Conservation (phyloP, 1,139 yeast genomes). For the Protomyces inundatus region DNA sequence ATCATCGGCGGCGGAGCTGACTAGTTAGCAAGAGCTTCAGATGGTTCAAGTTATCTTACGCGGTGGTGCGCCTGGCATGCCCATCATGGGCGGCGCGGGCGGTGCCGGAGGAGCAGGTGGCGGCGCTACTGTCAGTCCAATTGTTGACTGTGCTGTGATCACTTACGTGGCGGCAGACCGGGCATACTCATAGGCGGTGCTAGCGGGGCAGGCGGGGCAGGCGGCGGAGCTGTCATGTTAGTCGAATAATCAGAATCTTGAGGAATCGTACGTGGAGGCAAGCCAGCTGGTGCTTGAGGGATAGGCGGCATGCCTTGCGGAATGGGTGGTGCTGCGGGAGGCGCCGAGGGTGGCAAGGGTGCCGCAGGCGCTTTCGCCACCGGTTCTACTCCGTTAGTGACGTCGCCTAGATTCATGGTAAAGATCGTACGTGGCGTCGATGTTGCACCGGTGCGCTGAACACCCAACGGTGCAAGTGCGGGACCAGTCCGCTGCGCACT, state of each 20-base stretch:
- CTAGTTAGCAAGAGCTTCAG: constrained; percentile 31
- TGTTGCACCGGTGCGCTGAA: neutral
- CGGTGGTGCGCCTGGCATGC: constrained; percentile 28
- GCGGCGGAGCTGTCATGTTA: constrained; percentile 19
- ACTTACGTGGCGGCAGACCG: constrained; percentile 23
- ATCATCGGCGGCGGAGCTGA: constrained; percentile 32
- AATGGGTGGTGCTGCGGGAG: constrained; percentile 18
- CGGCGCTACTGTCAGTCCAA: constrained; percentile 30
- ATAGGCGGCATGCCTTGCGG: constrained; percentile 28
- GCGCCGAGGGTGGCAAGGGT: constrained; percentile 1
- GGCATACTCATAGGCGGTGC: constrained; percentile 21
- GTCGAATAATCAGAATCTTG: constrained; percentile 6
- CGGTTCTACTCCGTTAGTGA: neutral
- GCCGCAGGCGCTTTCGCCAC: neutral
- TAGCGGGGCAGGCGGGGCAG: constrained; percentile 24
- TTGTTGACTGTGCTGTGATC: constrained; percentile 24
- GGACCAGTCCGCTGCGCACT: constrained; percentile 16
- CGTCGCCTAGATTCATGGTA: too few species aligned
- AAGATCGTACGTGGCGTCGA: neutral
- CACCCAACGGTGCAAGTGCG: neutral
- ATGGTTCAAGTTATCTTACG: constrained; percentile 32
- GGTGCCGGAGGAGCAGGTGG: constrained; percentile 30
- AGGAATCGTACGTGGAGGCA: constrained; percentile 8
- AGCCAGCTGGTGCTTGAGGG: constrained; percentile 22
- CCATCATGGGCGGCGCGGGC: constrained; percentile 21